phyloP scores from a whole-genome alignment of 805 yeast genomes.

The Wickerhamomyces chambardii region DNA sequence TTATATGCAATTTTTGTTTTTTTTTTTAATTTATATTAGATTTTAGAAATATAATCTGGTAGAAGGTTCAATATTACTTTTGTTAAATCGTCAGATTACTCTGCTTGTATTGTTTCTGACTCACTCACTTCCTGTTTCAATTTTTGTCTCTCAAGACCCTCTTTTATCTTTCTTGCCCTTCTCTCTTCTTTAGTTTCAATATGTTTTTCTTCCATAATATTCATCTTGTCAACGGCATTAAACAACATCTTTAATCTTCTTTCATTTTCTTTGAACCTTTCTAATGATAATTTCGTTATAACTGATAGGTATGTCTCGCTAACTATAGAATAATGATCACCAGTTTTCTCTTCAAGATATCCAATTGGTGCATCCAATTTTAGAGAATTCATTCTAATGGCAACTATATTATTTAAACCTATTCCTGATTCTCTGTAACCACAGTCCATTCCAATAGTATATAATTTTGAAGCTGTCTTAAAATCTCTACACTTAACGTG shows the following conservation, averaged over 20 bases:
- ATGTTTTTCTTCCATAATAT: slow-evolving; percentile 1
- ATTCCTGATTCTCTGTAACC: slow-evolving; percentile 88
- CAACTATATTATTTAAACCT: slow-evolving; percentile 71
- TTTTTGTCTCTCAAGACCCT: slow-evolving; percentile 27
- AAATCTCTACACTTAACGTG: slow-evolving; percentile 73
- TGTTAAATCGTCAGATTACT: no score
- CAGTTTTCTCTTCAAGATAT: slow-evolving; percentile 24
- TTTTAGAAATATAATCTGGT: no score
- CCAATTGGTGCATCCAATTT: slow-evolving; percentile 76
- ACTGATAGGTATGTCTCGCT: slow-evolving; percentile 38
- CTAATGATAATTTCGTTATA: slow-evolving; percentile 45
- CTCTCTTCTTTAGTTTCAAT: slow-evolving; percentile 51
- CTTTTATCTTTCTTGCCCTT: slow-evolving; percentile 40
- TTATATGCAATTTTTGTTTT: no score
- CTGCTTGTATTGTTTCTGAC: no score
- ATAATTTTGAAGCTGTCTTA: slow-evolving; percentile 49
- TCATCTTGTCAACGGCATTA: slow-evolving; percentile 28
- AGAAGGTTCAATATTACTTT: no score
- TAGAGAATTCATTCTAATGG: slow-evolving; percentile 59
- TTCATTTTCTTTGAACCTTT: slow-evolving; percentile 59
- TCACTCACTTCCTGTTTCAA: neutral
- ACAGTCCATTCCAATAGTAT: slow-evolving; percentile 68
- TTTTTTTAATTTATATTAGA: no score
- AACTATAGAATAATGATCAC: slow-evolving; percentile 35
- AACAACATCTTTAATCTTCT: slow-evolving; percentile 43